Conservation (phyloP, 2,329 filamentous ascomycete genomes). For the Cladobotryum mycophilum region DNA sequence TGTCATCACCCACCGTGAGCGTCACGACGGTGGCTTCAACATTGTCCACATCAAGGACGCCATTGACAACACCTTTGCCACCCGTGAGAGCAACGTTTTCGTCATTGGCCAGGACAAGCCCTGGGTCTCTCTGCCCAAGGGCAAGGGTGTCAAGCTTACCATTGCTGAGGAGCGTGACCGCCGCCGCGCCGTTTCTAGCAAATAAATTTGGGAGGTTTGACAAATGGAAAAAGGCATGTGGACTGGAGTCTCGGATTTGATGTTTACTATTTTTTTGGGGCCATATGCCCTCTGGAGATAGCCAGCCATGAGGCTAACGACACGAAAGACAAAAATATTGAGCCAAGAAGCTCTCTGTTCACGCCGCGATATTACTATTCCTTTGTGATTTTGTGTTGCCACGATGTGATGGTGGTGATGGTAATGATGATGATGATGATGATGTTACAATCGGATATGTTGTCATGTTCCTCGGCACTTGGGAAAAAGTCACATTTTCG, state of each 20-base stretch:
- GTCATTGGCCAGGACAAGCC: constrained; percentile 98
- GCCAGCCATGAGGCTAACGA: constrained; percentile 31
- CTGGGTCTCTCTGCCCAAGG: constrained; percentile 99
- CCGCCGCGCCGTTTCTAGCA: constrained; percentile 63
- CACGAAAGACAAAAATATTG: constrained; percentile 27
- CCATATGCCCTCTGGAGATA: constrained; percentile 28
- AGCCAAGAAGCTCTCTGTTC: constrained; percentile 11
- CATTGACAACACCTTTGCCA: constrained; percentile 99
- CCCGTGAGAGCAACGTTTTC: constrained; percentile 99
- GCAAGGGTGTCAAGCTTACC: constrained; percentile 99
- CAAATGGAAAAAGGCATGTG: constrained; percentile 26
- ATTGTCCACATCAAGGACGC: constrained; percentile 99
- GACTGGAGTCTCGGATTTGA: constrained; percentile 35
- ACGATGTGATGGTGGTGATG: too few relatives aligned
- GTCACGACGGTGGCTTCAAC: constrained; percentile 99
- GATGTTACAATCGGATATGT: too few relatives aligned
- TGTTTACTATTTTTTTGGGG: constrained; percentile 26
- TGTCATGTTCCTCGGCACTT: too few relatives aligned
- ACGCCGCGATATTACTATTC: background rate
- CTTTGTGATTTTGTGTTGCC: background rate
- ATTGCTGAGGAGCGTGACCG: constrained; percentile 99
- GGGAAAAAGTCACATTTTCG: too few relatives aligned
- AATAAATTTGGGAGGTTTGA: constrained; percentile 36
- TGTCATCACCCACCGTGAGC: constrained; percentile 99
- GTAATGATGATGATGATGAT: too few relatives aligned